Percentiles rank a stretch among this genome's conserved stretches.
phyloP scores from a whole-genome alignment of 2,329 filamentous ascomycete genomes.

The Byssothecium circinans region DNA sequence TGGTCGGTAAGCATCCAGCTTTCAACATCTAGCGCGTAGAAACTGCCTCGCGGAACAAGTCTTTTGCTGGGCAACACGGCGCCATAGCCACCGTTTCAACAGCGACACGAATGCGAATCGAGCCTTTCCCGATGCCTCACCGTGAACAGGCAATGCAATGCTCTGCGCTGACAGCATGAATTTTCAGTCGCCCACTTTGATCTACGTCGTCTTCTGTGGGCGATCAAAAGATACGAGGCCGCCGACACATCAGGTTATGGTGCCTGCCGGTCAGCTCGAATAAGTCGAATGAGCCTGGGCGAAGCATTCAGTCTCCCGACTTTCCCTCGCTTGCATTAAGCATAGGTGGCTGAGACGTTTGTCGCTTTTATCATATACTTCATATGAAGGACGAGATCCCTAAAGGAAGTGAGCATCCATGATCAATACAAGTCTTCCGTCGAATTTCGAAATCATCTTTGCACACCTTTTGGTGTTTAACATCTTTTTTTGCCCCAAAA shows the following conservation, averaged over 20 bases:
- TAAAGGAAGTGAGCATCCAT: background rate
- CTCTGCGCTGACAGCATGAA: background rate
- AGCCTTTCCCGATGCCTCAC: background rate
- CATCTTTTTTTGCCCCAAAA: background rate
- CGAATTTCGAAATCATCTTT: background rate
- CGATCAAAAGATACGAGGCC: background rate
- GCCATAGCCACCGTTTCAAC: too few species aligned
- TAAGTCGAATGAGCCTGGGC: background rate
- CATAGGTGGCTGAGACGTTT: constrained; percentile 21
- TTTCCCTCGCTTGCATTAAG: background rate
- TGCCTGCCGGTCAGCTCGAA: constrained; percentile 11
- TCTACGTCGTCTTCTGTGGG: background rate
- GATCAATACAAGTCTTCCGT: background rate
- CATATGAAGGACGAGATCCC: constrained; percentile 17
- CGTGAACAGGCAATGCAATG: background rate
- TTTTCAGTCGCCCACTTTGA: constrained; percentile 1
- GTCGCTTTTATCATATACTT: constrained; percentile 1
- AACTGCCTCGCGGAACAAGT: background rate
- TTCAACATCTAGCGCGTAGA: background rate
- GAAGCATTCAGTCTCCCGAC: background rate
- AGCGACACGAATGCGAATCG: too few species aligned
- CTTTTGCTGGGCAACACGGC: background rate
- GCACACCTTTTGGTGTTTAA: background rate
- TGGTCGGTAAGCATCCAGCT: background rate
- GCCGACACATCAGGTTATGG: constrained; percentile 9